Base-by-base conservation (phyloP, 148 eudicot genomes). In the Fagopyrum homotropicum region DNA sequence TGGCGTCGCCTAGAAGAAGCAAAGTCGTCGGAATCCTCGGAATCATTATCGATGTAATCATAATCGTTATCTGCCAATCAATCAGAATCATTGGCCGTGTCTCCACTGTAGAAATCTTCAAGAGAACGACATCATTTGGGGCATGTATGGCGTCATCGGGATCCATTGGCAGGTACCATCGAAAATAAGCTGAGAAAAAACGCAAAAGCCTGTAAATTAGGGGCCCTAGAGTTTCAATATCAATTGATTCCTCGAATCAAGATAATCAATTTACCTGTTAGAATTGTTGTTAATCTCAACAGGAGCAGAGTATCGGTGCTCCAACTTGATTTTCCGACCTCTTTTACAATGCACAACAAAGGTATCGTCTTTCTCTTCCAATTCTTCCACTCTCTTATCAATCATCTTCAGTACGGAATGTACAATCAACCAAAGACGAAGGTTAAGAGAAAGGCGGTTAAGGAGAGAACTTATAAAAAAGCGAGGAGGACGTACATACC, bases 111-210 rank as follows among this genome's bases (percentile, higher is more conserved):
- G 75, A 82, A 89, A 61, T 86, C 91, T 46, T 91, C 91, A 12
- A 84, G 72, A 55, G 88, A 89, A 85, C 90, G 8, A 78, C 82
- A 64, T 90, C 92, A 75, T 83, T 83, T 9, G 91, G 87, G 68
- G 86, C 93, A 77, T 86, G 93, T 89, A 86, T 85, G 70, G 89
- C 97, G 69, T 89, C 97, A 52, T 88, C 91, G 1, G 90, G 87
- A 54, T 88, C 97, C 97, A 91, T 46, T 22, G 9, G 47, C 66
- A 74, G 2, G 40, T 1, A 35, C 17, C 14, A 43, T 7, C 59
- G 76, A 68, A 35, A 35, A 76, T 43, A 4, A 40, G 43, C 26
- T 22, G 63, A 68, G n/a, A 60, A 45, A 22, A 69, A 10, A 69
- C 15, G 6, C 30, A 0, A 82, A 77, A 71, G 78, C 83, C 79